phyloP scores from a whole-genome alignment of 208 protist species.

The Leishmania amazonensis region DNA sequence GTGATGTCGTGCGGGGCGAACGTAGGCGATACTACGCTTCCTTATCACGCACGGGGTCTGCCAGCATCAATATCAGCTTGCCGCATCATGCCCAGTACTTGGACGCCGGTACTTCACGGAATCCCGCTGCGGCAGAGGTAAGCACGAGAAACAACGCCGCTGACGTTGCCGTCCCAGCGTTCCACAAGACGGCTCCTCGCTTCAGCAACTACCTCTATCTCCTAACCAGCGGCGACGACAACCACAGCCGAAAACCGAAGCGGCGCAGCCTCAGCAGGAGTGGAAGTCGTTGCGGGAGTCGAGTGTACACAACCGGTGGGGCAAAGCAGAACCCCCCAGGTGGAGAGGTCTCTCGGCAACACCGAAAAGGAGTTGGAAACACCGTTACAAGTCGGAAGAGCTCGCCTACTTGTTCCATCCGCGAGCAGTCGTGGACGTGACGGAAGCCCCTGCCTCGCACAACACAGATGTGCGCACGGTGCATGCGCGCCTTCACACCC shows the following conservation, averaged over 20 bases:
- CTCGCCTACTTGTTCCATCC: background rate
- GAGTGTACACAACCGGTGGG: constrained; percentile 8
- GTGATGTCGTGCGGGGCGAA: background rate
- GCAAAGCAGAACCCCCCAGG: background rate
- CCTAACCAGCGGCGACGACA: constrained; percentile 2
- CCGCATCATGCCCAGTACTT: constrained; percentile 23
- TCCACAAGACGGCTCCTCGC: background rate
- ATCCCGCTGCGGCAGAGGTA: background rate
- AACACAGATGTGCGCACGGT: background rate
- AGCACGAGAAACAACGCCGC: background rate
- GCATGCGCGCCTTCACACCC: background rate
- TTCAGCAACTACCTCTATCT: constrained; percentile 14
- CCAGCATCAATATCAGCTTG: background rate
- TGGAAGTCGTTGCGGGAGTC: background rate
- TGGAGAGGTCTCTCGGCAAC: background rate
- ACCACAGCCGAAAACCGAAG: background rate
- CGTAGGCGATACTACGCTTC: constrained; percentile 11
- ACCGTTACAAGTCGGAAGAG: constrained; percentile 10
- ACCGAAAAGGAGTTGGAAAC: constrained; percentile 6
- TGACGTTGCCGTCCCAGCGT: background rate
- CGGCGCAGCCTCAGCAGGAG: constrained; percentile 6
- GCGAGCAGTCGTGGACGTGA: background rate
- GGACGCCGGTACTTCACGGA: background rate
- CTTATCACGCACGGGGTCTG: background rate
- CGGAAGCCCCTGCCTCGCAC: background rate